Evolutionary conservation across 768 basidiomycete genomes (phyloP), one percentile per base, ranked within the genome.

Genomic region (Lepiota brunneoincarnata): DNA sequence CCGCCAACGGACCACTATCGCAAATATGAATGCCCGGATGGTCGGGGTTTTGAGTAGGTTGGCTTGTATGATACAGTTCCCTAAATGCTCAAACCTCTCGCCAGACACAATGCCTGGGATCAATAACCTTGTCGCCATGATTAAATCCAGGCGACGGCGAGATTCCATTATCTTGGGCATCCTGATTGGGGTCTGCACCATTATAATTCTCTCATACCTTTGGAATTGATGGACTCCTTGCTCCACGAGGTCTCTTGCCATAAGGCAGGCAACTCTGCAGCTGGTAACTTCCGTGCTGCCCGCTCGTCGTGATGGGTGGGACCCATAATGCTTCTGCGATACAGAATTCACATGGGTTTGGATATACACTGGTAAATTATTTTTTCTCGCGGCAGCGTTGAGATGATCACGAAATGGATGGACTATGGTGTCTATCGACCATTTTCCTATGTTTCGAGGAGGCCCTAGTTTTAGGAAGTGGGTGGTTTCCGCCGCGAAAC

Each of bases 41-140:
- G 72, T 77, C 50, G 81, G 84, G 46, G 91, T 96, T 15, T 72
- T 98, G 23, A 86, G 93, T 95, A 63, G 58, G 87, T 74, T 9
- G 10, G 51, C 38, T 21, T 17, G 42, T 23, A 10, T 37, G 17
- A 2, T 28, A 18, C 39, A 43, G 28, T 34, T 48, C n/a, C 15
- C 45, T n/a, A 43, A 35, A 42, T 44, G n/a, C 40, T 59, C 11
- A 53, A 34, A 41, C 11, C 17, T 46, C 42, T 28, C n/a, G 28
- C 54, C 60, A 94, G 92, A 78, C 63, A 85, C 89, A 5, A 87
- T 98, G 69, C 97, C 97, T n/a, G 95, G 96, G 2, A 86, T 99
- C 60, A 94, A 93, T 71, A 91, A 87, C 56, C 70, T 98, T 39
- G 74, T 98, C 34, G 79, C 80, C 1, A 94, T 98, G 91, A 98